Evolutionary conservation across 2,329 filamentous ascomycete genomes (phyloP), one percentile per base, ranked within the genome.

Genomic region (Ambrosiella beaveri): DNA sequence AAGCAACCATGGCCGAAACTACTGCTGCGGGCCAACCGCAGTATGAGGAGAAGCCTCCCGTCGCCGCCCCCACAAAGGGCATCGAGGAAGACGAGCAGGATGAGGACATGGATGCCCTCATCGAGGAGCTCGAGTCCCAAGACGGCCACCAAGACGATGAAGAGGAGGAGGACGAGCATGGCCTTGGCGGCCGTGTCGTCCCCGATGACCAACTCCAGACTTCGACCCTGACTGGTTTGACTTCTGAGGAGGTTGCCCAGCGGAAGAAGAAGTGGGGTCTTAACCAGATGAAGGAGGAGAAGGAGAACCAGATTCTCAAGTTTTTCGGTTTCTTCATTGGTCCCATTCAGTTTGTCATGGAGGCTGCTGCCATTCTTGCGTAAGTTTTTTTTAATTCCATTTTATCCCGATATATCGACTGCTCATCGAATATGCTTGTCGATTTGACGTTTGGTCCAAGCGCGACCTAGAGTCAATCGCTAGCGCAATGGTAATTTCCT

Each of bases 321-420:
- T 94, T 95, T 71, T 71, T 81, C 66, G 76, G 78, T 65, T 93
- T 86, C 74, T 94, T 94, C 70, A 75, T 93, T 58, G 89, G 89
- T 64, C 89, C 89, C 27, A 91, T 95, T 64, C 88, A 94, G 70
- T 91, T 91, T 71, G 88, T 95, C 68, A 95, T 95, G 88, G 86
- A 91, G 82, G 78, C 81, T 71, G 86, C 87, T 62, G 85, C 85
- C 64, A 75, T 90, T 66, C 78, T 94, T 60, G 88, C 88, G 68
- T 86, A 85, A 62, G 86, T 86, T 81, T 80, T 95, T 47, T 36
- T 27, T 12, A n/a, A n/a, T 36, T 51, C 13, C 35, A 2, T 51
- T 11, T 11, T n/a, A 2, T 11, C 13, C 1, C 11, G 4, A 7
- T 27, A 3, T 51, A 15, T 51, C 9, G 7, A 19, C 9, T 27